Evolutionary conservation across 2,329 filamentous ascomycete species (phyloP).

Genomic region (Ascochyta clinopodiicola): DNA sequence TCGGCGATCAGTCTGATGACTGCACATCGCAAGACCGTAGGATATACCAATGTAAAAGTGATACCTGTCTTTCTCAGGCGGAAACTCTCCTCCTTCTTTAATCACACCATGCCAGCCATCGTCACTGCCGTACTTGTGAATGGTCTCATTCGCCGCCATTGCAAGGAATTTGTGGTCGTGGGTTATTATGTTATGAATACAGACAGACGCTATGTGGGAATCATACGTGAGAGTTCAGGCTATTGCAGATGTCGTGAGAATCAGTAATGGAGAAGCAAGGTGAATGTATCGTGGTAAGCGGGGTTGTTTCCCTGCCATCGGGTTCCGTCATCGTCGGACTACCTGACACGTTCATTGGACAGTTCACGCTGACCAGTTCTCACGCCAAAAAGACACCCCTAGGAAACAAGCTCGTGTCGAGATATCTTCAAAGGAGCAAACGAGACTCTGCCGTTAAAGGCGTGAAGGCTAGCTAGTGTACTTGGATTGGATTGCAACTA

Average conservation of each 20-base stretch:
- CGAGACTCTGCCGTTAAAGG: too few species aligned
- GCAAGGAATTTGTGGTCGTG: not conserved
- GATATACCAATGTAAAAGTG: constrained; percentile 60
- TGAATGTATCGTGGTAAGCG: constrained; percentile 1
- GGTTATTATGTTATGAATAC: not conserved
- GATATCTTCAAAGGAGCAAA: too few species aligned
- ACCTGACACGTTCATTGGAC: too few species aligned
- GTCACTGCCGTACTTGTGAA: constrained; percentile 48
- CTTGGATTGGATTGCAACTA: constrained; percentile 7
- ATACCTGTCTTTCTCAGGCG: constrained; percentile 60
- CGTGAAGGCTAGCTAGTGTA: not conserved
- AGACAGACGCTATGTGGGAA: too few species aligned
- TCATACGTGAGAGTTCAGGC: too few species aligned
- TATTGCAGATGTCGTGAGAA: too few species aligned
- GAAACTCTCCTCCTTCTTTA: constrained; percentile 55
- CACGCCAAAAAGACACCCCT: too few species aligned
- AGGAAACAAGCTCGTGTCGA: too few species aligned
- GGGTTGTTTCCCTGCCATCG: constrained; percentile 7
- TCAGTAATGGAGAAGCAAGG: too few species aligned
- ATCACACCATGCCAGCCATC: constrained; percentile 62
- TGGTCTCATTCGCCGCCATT: constrained; percentile 25
- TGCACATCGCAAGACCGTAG: not conserved
- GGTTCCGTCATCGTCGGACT: constrained; percentile 5
- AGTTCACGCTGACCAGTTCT: too few species aligned
- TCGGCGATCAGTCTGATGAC: not conserved